Conservation (phyloP, 768 basidiomycete species). For the Tricholoma flavovirens region DNA sequence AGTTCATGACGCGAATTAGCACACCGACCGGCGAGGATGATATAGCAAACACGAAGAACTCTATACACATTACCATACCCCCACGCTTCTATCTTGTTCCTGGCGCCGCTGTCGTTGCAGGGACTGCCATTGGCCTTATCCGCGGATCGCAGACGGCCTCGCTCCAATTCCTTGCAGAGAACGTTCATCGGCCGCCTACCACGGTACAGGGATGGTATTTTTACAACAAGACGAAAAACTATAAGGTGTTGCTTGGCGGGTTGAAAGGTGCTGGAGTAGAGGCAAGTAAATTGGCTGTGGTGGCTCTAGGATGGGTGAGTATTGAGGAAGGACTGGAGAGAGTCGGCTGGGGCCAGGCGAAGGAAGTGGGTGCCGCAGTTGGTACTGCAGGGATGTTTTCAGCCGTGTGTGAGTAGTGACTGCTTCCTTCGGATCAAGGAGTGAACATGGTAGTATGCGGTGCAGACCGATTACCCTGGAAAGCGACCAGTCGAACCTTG, state of each 20-base stretch:
- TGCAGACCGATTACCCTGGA: slow-evolving; percentile 56
- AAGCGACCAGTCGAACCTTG: slow-evolving; percentile 39
- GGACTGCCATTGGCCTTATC: slow-evolving; percentile 65
- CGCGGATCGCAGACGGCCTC: slow-evolving; percentile 67
- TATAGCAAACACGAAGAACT: slow-evolving; percentile 7
- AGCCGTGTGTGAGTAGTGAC: slow-evolving; percentile 38
- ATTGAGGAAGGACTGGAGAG: slow-evolving; percentile 36
- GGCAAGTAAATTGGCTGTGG: slow-evolving; percentile 39
- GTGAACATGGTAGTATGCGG: slow-evolving; percentile 5
- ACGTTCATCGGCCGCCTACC: slow-evolving; percentile 79
- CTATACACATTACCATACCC: slow-evolving; percentile 31
- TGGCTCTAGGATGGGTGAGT: slow-evolving; percentile 38
- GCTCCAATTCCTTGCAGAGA: slow-evolving; percentile 85
- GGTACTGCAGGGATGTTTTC: slow-evolving; percentile 59
- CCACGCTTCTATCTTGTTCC: slow-evolving; percentile 60
- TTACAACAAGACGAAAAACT: slow-evolving; percentile 96
- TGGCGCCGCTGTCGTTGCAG: slow-evolving; percentile 51
- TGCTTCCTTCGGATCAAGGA: slow-evolving; percentile 2
- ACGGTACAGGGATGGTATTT: slow-evolving; percentile 93
- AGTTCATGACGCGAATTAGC: slow-evolving; percentile 7
- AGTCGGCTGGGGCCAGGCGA: slow-evolving; percentile 34
- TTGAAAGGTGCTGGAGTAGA: slow-evolving; percentile 61
- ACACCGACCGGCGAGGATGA: slow-evolving; percentile 7
- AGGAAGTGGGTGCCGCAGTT: slow-evolving; percentile 55
- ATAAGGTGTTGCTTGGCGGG: slow-evolving; percentile 70